Evolutionary conservation across 2,329 filamentous ascomycete genomes (phyloP), one percentile per base, ranked within the genome.

Genomic region (Thelonectria discophora): DNA sequence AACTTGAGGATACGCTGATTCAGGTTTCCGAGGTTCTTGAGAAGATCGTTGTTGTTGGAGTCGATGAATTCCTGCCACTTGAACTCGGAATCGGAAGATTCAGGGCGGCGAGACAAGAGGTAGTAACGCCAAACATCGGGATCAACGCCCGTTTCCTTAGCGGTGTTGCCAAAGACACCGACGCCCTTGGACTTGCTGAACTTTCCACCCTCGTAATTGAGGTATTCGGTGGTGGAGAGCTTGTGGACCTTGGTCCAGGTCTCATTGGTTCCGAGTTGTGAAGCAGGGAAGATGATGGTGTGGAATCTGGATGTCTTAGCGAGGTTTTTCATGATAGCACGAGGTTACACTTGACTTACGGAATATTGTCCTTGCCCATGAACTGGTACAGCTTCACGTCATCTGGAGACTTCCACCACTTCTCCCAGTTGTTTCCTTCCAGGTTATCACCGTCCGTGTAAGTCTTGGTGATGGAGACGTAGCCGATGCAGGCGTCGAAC

Each of bases 101-200:
- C 94, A 0, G 94, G 94, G 58, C 94, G 87, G 75, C 91, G 90
- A 46, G 93, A 90, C 39, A 97, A 84, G 20, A 97, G 86, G 80
- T 95, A 97, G 79, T 94, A 97, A 68, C 94, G 85, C 92, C 93
- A 97, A n/a, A 97, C 92, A 65, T 94, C 92, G 0, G 93, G 83
- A 15, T 90, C 86, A 17, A 97, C 86, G 18, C 93, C 93, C 9
- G 93, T 97, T 57, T 96, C 89, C 78, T 91, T 90, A 48, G 92
- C 94, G 72, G 91, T 93, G 79, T 92, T 94, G 52, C 94, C 94
- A 73, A 97, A 97, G 1, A 97, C 94, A 71, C 94, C 94, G 39
- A 97, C 86, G 32, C 91, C 91, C 70, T 93, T 86, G 52, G 92
- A 95, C 79, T 97, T 97, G 75, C 90, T 94, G 80, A 97, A 97